phyloP scores from a whole-genome alignment of 148 eudicot species.

The Rhododendron mucronatum region DNA sequence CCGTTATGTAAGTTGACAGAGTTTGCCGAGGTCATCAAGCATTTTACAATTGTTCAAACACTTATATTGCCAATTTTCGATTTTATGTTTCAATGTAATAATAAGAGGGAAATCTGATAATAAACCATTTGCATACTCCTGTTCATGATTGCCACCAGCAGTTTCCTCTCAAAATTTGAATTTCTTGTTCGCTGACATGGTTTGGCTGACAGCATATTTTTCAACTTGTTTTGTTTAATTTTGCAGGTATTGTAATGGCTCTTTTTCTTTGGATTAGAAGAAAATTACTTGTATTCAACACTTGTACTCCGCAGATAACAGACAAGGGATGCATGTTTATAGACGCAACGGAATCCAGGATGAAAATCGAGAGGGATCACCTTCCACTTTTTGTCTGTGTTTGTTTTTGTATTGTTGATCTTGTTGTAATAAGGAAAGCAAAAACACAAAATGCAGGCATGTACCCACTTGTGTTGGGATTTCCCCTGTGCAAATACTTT shows the following conservation, averaged over 20 bases:
- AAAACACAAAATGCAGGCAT: neutral
- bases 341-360: neutral
- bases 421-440: neutral
- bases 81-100: too few relatives aligned
- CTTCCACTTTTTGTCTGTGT: neutral
- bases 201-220: neutral
- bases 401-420: neutral
- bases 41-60: neutral
- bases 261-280: slow-evolving; percentile 54
- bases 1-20: neutral
- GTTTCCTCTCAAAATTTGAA: too few relatives aligned
- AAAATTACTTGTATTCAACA: slow-evolving; percentile 1
- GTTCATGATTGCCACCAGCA: neutral
- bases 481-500: neutral
- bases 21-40: neutral
- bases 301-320: neutral
- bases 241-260: slow-evolving; percentile 67
- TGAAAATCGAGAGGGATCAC: neutral
- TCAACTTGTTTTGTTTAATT: neutral
- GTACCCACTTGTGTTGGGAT: neutral
- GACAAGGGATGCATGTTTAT: neutral
- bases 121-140: neutral
- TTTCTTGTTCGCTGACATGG: neutral
- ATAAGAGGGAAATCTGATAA: too few relatives aligned
- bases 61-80: neutral